These are phyloP conservation scores for Helianthus tuberosus DNA, from an alignment of 129 eudicot genomes.

Conservation along the genomic window DNA sequence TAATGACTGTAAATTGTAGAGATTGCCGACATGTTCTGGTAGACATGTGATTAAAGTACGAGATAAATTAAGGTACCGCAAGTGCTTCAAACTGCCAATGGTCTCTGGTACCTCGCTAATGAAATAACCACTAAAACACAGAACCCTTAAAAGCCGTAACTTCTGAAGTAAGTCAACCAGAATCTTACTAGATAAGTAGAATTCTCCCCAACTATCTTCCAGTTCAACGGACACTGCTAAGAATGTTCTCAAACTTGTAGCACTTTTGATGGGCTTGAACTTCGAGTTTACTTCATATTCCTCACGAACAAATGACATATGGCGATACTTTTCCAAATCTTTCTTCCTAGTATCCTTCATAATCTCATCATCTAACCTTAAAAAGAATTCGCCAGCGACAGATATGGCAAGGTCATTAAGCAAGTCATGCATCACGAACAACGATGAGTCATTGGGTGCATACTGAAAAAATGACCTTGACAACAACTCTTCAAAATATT, in stretches of 20 bases:
- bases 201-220: background rate
- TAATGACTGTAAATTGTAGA: conserved; percentile 2
- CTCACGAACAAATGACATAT: conserved; percentile 11
- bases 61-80: conserved; percentile 17
- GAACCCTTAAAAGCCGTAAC: background rate
- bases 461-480: no score
- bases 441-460: no score
- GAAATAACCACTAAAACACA: background rate
- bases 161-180: background rate
- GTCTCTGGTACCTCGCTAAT: background rate
- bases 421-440: no score
- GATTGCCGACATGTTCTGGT: background rate
- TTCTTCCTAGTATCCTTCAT: no score
- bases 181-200: background rate
- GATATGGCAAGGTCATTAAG: no score
- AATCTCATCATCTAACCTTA: no score
- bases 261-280: background rate
- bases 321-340: background rate
- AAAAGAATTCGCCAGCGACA: no score
- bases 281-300: background rate
- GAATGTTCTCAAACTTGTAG: conserved; percentile 11
- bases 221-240: background rate
- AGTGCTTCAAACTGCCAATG: conserved; percentile 10
- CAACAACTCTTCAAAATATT: no score
- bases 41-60: background rate